Conservation (phyloP, 768 basidiomycete species). For the Strobilomyces echinocephalus region DNA sequence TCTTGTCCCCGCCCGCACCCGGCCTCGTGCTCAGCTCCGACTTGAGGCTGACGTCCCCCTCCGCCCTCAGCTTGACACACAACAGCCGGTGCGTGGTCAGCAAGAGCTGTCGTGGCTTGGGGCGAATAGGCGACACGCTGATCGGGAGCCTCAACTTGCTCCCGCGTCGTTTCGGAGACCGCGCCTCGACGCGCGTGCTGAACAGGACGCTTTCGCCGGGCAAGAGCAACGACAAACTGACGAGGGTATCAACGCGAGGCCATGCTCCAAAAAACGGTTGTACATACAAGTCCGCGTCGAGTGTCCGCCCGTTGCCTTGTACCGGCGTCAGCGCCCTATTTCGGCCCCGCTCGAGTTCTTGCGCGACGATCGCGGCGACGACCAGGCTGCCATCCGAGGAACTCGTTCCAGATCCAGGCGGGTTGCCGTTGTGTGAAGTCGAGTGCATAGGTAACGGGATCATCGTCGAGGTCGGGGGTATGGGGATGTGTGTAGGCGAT, state of each 20-base stretch:
- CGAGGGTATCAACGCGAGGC: neutral
- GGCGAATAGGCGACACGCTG: conserved; percentile 42
- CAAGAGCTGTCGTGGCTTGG: conserved; percentile 51
- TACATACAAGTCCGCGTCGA: conserved; percentile 44
- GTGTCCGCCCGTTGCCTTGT: conserved; percentile 39
- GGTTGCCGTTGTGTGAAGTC: neutral
- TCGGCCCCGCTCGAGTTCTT: conserved; percentile 45
- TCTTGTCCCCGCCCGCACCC: conserved; percentile 18
- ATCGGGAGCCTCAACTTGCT: conserved; percentile 51
- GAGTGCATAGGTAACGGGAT: conserved; percentile 9
- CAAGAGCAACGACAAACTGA: conserved; percentile 37
- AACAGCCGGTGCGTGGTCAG: conserved; percentile 54
- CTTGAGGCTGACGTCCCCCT: conserved; percentile 41
- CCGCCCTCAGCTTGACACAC: conserved; percentile 48
- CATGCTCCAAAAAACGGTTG: neutral
- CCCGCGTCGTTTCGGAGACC: conserved; percentile 50
- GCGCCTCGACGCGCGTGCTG: conserved; percentile 50
- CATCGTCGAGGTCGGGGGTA: conserved; percentile 2
- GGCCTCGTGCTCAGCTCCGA: conserved; percentile 44
- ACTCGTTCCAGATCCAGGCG: conserved; percentile 38
- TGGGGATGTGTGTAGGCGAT: neutral
- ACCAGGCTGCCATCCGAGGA: conserved; percentile 48
- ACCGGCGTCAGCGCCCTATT: conserved; percentile 52
- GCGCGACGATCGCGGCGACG: conserved; percentile 30
- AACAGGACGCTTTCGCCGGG: conserved; percentile 47